A percentile compares a stretch with the other conserved stretches of the same genome.
Evolutionary conservation across 129 eudicot genomes (phyloP).

Genomic region (Tanacetum coccineum): DNA sequence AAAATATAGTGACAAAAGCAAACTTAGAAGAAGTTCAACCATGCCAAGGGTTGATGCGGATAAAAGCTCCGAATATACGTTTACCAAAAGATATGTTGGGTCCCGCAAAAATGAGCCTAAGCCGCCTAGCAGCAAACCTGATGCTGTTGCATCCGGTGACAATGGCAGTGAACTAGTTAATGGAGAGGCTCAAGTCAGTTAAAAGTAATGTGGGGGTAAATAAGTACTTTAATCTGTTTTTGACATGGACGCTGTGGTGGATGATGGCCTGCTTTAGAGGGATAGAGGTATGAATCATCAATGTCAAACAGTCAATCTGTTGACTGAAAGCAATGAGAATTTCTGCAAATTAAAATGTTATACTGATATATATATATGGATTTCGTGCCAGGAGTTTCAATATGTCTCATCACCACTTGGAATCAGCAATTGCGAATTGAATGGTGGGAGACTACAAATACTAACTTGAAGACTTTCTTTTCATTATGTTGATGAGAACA

Average conservation of each 20-base stretch:
- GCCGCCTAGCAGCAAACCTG: constrained; percentile 43
- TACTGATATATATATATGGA: not conserved
- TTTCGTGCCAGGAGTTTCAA: constrained; percentile 24
- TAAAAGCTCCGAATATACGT: constrained; percentile 31
- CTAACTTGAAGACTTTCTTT: constrained; percentile 22
- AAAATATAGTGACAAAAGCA: constrained; percentile 42
- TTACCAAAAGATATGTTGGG: constrained; percentile 41
- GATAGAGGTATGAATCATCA: constrained; percentile 23
- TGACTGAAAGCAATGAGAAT: too few relatives aligned
- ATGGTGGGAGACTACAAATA: not conserved
- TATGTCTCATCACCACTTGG: constrained; percentile 11
- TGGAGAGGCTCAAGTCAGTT: constrained; percentile 75
- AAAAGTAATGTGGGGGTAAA: constrained; percentile 18
- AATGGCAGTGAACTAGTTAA: constrained; percentile 47
- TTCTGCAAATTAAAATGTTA: too few relatives aligned
- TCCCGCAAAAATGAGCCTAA: constrained; percentile 41
- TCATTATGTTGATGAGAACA: constrained; percentile 14
- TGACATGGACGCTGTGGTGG: constrained; percentile 23
- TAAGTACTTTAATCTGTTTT: constrained; percentile 13
- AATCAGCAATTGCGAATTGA: not conserved
- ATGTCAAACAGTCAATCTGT: not conserved
- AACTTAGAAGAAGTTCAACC: constrained; percentile 33
- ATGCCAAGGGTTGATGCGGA: constrained; percentile 33
- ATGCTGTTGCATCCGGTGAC: constrained; percentile 30
- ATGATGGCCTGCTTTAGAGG: constrained; percentile 21